Conservation (phyloP, 257 asterid genomes). For the Solanum ahanhuiri region DNA sequence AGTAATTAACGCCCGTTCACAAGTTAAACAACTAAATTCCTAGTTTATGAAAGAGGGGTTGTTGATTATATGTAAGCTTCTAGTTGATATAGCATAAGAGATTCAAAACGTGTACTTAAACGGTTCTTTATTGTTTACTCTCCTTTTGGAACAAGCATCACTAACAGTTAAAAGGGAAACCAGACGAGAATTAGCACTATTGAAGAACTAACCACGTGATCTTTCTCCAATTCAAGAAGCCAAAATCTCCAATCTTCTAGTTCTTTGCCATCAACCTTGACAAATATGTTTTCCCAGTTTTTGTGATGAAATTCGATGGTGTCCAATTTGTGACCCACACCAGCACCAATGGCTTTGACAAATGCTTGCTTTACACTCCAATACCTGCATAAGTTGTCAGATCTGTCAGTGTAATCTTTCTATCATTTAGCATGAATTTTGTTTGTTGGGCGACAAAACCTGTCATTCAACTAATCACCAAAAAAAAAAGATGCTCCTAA, state of each 20-base stretch:
- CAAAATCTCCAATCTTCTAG: conserved; percentile 81
- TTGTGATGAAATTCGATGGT: conserved; percentile 63
- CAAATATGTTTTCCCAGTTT: conserved; percentile 55
- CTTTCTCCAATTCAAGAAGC: conserved; percentile 42
- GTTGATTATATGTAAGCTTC: background rate
- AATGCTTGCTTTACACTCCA: conserved; percentile 96
- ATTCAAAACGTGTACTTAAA: background rate
- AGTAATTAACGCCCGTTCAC: background rate
- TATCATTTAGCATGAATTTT: background rate
- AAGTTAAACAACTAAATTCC: background rate
- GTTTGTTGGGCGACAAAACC: background rate
- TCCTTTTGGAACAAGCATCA: background rate
- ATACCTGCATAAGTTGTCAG: conserved; percentile 46
- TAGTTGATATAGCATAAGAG: background rate
- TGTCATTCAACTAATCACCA: background rate
- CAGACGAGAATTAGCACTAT: background rate
- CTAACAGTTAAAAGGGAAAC: background rate
- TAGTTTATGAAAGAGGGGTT: background rate
- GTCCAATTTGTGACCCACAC: conserved; percentile 66
- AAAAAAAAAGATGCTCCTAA: background rate
- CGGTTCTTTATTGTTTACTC: background rate
- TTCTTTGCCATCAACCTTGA: conserved; percentile 53
- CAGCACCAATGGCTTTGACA: conserved; percentile 79
- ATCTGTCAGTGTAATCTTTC: background rate
- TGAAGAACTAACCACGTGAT: conserved; percentile 49